phyloP scores from a whole-genome alignment of 2,329 filamentous ascomycete species.

The Fusarium nurragi region DNA sequence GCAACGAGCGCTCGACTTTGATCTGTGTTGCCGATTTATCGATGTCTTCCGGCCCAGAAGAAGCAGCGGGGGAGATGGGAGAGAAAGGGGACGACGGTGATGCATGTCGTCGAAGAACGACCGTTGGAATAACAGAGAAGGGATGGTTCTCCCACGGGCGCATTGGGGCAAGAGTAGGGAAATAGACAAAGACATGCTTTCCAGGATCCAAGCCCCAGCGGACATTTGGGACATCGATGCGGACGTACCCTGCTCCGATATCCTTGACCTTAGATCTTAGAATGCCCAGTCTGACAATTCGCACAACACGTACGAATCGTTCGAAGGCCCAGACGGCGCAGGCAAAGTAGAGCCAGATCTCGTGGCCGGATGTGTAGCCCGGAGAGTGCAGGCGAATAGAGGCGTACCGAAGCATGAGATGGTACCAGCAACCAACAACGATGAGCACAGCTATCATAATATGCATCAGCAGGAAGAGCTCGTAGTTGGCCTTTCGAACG shows the following conservation, averaged over 20 bases:
- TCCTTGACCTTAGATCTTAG: constrained; percentile 13
- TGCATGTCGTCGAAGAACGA: not conserved
- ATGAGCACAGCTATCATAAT: constrained; percentile 54
- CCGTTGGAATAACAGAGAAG: constrained; percentile 10
- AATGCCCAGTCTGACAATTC: constrained; percentile 40
- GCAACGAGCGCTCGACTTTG: not conserved
- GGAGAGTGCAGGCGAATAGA: constrained; percentile 1
- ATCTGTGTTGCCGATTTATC: constrained; percentile 4
- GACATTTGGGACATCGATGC: not conserved
- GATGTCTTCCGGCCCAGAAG: not conserved
- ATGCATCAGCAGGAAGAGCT: constrained; percentile 57
- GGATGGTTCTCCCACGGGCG: constrained; percentile 18
- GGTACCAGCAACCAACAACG: constrained; percentile 56
- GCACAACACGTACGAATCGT: constrained; percentile 39
- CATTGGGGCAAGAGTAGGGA: constrained; percentile 3
- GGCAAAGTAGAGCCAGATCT: constrained; percentile 46
- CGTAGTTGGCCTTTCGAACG: constrained; percentile 53
- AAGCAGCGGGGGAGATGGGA: not conserved
- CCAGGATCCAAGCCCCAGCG: constrained; percentile 12
- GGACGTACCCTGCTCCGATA: constrained; percentile 9
- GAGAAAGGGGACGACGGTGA: accelerated
- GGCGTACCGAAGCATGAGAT: constrained; percentile 51
- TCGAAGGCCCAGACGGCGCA: constrained; percentile 47
- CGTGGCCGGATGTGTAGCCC: constrained; percentile 54
- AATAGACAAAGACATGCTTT: constrained; percentile 17